These are phyloP conservation scores for Colletotrichum sp. DNA, from an alignment of 2,329 filamentous ascomycete species.

Conservation along the genomic window DNA sequence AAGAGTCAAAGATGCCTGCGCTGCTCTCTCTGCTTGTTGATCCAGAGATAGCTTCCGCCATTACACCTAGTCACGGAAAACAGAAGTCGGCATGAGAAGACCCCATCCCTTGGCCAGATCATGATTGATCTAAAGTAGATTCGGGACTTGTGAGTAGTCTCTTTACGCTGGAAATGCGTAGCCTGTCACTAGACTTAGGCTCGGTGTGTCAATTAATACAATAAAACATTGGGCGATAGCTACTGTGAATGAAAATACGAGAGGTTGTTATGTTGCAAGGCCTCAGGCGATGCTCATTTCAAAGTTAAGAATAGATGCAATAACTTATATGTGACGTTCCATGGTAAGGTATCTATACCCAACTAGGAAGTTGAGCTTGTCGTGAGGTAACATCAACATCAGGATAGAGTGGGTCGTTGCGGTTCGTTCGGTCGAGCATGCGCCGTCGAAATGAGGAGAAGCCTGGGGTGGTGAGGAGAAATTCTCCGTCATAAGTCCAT, in stretches of 20 bases:
- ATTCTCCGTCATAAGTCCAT: neutral
- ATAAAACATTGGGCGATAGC: rapidly evolving
- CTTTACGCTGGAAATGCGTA: no score
- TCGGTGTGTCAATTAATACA: no score
- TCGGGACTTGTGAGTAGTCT: no score
- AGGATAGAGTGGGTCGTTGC: neutral
- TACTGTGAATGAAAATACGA: rapidly evolving
- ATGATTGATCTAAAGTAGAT: no score
- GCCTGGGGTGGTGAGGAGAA: neutral
- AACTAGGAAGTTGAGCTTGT: neutral
- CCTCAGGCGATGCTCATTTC: no score
- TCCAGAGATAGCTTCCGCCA: neutral
- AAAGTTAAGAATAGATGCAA: neutral
- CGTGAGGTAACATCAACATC: neutral
- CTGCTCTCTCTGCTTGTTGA: neutral
- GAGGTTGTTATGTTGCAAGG: no score
- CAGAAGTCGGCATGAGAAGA: no score
- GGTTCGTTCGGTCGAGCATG: neutral
- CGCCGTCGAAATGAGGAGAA: neutral
- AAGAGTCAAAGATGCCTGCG: neutral
- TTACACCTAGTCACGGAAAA: no score
- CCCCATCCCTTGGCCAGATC: no score
- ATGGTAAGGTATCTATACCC: neutral
- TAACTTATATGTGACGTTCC: neutral
- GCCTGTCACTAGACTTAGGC: no score